These are phyloP conservation scores for Fusarium gaditjirri DNA, from an alignment of 2,329 filamentous ascomycete species.

Conservation along the genomic window DNA sequence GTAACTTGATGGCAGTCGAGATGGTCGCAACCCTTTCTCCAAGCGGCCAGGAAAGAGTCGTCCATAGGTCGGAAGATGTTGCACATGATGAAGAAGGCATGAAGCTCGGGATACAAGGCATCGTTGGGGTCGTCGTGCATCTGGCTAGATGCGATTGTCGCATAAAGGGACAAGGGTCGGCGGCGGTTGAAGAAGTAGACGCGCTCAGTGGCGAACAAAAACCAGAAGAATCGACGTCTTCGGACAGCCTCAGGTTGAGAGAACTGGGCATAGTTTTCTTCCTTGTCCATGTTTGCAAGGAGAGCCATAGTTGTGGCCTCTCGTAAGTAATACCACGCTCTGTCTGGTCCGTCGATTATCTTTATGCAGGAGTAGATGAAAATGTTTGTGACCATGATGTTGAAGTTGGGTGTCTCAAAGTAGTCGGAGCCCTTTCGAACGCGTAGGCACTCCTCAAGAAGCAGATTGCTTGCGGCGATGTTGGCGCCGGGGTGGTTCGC, in stretches of 20 bases:
- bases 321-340: slow-evolving; percentile 82
- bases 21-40: slow-evolving; percentile 72
- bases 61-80: slow-evolving; percentile 74
- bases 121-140: slow-evolving; percentile 69
- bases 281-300: slow-evolving; percentile 69
- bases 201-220: slow-evolving; percentile 77
- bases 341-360: slow-evolving; percentile 54
- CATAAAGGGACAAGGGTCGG: slow-evolving; percentile 76
- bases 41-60: slow-evolving; percentile 69
- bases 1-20: slow-evolving; percentile 67
- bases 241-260: slow-evolving; percentile 70
- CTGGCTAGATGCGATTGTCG: slow-evolving; percentile 73
- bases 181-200: slow-evolving; percentile 77
- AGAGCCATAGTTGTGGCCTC: slow-evolving; percentile 79
- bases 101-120: slow-evolving; percentile 62
- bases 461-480: slow-evolving; percentile 70
- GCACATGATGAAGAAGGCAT: slow-evolving; percentile 68
- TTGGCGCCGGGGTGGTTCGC: slow-evolving; percentile 68
- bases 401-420: slow-evolving; percentile 64
- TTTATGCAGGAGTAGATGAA: slow-evolving; percentile 77
- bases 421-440: slow-evolving; percentile 72
- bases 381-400: slow-evolving; percentile 77
- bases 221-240: slow-evolving; percentile 76
- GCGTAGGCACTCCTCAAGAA: slow-evolving; percentile 75
- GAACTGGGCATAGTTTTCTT: slow-evolving; percentile 69